Evolutionary conservation across 495 filamentous ascomycete species (phyloP), one percentile per base, ranked within the genome.

Genomic region (Rostrohypoxylon terebratum): DNA sequence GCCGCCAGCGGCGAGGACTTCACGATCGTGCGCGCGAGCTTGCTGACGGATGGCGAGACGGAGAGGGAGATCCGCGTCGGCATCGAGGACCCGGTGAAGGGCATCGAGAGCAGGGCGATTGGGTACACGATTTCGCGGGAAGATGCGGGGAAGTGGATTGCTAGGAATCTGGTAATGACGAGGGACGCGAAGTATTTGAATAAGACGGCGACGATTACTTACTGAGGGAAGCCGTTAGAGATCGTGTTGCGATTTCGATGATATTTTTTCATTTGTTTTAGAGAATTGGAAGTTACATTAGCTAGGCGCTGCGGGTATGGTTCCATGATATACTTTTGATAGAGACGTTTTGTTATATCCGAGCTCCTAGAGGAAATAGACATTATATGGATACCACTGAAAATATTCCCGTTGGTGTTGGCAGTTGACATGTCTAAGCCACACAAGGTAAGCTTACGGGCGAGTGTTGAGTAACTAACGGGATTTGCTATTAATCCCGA

Each of bases 1-100:
- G 70, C 78, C 5, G 75, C 81, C 36, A 79, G 78, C 53, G 77
- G 66, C 33, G 76, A 77, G 63, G 57, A 74, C 45, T 88, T 80
- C 75, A 81, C 85, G 13, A 76, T 90, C 36, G 75, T 91, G 13
- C 78, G 88, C 8, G 71, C 80, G 4, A 78, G 75, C 34, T 16
- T 75, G 11, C 68, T 80, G 11, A 21, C 54, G 16, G 69, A 77
- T 21, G 77, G 78, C 61, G 78, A 78, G 21, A 71, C 59, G 0
- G 72, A 76, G 1, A 73, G 59, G 51, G 55, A 51, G 25, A 72
- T 86, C 38, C 78, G 78, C 10, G 80, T 79, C n/a, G 83, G 84
- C 3, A 71, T 82, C 36, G 85, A 84, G 36, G 75, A 81, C 42
- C 72, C 77, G 18, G 53, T 53, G 25, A 69, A 44, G 8, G 77